Conservation (phyloP, 345 rosid species). For the Aquilaria malaccensis region DNA sequence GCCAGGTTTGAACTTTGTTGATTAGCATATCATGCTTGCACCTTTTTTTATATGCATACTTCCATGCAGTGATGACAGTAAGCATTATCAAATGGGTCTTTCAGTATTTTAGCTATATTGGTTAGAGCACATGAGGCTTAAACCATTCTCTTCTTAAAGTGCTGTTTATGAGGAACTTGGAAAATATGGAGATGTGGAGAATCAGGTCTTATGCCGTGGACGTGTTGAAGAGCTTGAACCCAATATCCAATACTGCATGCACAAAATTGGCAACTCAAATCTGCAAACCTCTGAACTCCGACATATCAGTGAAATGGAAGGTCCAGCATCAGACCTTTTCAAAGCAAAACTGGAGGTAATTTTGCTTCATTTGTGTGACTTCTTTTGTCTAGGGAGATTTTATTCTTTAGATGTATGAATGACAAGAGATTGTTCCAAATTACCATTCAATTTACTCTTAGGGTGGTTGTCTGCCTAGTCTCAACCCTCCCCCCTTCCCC, state of each 20-base stretch:
- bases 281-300: constrained; percentile 80
- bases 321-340: constrained; percentile 95
- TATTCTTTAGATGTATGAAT: too few species aligned
- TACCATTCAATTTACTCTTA: too few species aligned
- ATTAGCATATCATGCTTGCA: not conserved
- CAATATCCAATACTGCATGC: constrained; percentile 82
- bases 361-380: not conserved
- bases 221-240: constrained; percentile 99
- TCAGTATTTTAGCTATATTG: not conserved
- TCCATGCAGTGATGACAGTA: not conserved
- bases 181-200: constrained; percentile 94
- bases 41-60: not conserved
- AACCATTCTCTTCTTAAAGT: constrained; percentile 30
- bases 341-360: constrained; percentile 87
- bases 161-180: constrained; percentile 98
- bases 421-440: too few species aligned
- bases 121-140: not conserved
- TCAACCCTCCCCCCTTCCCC: too few species aligned
- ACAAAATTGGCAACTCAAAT: constrained; percentile 91
- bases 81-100: not conserved
- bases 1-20: constrained; percentile 64
- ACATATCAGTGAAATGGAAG: constrained; percentile 97
- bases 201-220: constrained; percentile 89
- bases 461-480: too few species aligned
- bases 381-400: too few species aligned